Base-by-base conservation (phyloP, 1,139 yeast species). In the Pneumocystis jirovecii region DNA sequence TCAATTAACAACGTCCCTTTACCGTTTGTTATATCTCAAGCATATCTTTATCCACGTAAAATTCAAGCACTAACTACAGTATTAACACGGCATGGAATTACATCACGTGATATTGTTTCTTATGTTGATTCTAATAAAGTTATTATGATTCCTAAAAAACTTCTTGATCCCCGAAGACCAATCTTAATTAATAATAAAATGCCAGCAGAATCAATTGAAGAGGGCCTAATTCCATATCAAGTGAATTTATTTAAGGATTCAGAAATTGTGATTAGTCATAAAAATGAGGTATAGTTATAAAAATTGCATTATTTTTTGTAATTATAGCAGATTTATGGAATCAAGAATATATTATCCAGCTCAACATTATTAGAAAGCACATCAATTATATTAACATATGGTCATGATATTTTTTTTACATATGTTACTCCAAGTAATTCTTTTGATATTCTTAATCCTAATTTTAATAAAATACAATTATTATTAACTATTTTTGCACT, bases 331-430 rank as follows among this genome's bases (percentile, higher is more conserved):
- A 73, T 73, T 40, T 69, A 73, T 25, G 44, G 64, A 5, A 69
- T 77, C 1, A 74, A 50, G 25, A 10, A 25, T 50, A 50, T 50
- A 50, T 50, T 84, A 35, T 79, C 88, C 1, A 76, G 80, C 44
- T 83, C 93, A 1, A 86, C 97, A 0, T 80, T 83, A 62, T 78
- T 89, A 66, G 98, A 93, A 74, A 87, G 96, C 1, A 89, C 97
- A 0, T 79, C 86, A 1, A 79, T 87, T 50, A 81, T 90, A 1
- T 85, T 95, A 69, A 81, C 83, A 34, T 77, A 82, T 65, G 89
- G 89, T 50, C 44, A 60, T 25, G 96, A 89, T 73, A 75, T 87
- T 29, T 91, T 87, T 76, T 88, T 91, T 73, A 85, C 95, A 0
- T 79, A 84, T 65, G 79, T 87, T 31, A 83, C 87, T 65, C 97